Percentiles rank a stretch among this genome's conserved stretches.
Conservation (phyloP, 1,284 basidiomycete species). For the Fistulina hepatica region DNA sequence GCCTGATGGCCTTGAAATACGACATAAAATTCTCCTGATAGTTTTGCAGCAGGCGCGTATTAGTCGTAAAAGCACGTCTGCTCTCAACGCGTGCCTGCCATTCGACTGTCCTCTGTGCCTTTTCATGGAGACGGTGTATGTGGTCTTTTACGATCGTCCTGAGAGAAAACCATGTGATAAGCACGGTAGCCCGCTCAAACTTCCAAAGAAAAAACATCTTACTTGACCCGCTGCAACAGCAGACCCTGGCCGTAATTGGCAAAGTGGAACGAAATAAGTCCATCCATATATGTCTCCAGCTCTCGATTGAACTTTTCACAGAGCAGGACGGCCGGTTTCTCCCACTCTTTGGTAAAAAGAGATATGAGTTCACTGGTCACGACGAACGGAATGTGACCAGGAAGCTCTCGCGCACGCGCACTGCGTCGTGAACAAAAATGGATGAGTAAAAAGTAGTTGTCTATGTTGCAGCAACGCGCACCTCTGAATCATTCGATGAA, state of each 20-base stretch:
- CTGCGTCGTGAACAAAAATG: constrained; percentile 8
- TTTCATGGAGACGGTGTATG: constrained; percentile 29
- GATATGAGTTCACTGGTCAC: constrained; percentile 19
- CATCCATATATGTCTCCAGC: too few relatives aligned
- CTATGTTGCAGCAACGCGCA: too few relatives aligned
- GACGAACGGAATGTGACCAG: constrained; percentile 20
- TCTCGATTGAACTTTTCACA: too few relatives aligned
- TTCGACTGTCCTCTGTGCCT: constrained; percentile 29
- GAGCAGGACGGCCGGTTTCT: constrained; percentile 13
- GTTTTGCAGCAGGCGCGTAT: constrained; percentile 42
- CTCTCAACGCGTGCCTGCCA: constrained; percentile 45
- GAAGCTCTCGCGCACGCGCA: constrained; percentile 22
- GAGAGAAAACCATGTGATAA: not conserved
- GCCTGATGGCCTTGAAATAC: constrained; percentile 34
- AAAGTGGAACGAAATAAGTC: constrained; percentile 15
- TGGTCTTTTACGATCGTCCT: constrained; percentile 39
- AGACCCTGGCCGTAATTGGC: constrained; percentile 30
- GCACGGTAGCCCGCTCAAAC: not conserved
- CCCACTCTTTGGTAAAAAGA: constrained; percentile 17
- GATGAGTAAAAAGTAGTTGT: too few relatives aligned
- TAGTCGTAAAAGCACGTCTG: constrained; percentile 40
- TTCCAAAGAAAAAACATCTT: constrained; percentile 16
- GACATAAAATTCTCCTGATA: constrained; percentile 46
- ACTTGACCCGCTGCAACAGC: constrained; percentile 44
- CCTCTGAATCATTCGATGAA: too few relatives aligned